Conservation (phyloP, 176 grass and related monocot species). For the Carex myosuroides region DNA sequence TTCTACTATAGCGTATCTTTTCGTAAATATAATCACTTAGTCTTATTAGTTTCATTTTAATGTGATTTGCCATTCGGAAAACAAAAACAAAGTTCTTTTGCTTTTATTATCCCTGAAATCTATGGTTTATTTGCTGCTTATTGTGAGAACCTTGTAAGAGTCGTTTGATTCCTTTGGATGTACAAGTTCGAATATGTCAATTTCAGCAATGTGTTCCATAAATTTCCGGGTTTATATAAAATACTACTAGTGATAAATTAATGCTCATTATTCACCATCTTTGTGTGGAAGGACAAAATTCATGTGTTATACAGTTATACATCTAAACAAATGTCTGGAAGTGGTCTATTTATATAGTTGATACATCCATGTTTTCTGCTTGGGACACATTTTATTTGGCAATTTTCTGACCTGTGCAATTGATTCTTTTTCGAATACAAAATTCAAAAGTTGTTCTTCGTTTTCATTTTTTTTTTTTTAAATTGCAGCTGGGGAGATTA, state of each 20-base stretch:
- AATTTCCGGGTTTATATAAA: not conserved
- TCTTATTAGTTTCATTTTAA: not conserved
- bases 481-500: constrained; percentile 19
- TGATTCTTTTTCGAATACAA: not conserved
- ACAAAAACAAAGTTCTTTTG: not conserved
- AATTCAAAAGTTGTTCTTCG: not conserved
- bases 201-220: not conserved
- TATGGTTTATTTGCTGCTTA: not conserved
- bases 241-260: not conserved
- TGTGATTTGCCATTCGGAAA: not conserved
- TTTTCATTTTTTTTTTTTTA: not conserved
- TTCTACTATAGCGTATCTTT: not conserved
- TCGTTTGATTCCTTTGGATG: not conserved
- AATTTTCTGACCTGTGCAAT: not conserved
- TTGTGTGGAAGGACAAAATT: not conserved
- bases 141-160: not conserved
- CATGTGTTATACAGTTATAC: not conserved
- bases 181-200: not conserved
- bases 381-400: too few relatives aligned
- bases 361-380: not conserved
- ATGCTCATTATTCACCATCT: not conserved
- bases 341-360: not conserved
- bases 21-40: not conserved
- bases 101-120: not conserved
- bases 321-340: not conserved